phyloP scores from a whole-genome alignment of 1,284 basidiomycete genomes.

The Cutaneotrichosporon cavernicola region DNA sequence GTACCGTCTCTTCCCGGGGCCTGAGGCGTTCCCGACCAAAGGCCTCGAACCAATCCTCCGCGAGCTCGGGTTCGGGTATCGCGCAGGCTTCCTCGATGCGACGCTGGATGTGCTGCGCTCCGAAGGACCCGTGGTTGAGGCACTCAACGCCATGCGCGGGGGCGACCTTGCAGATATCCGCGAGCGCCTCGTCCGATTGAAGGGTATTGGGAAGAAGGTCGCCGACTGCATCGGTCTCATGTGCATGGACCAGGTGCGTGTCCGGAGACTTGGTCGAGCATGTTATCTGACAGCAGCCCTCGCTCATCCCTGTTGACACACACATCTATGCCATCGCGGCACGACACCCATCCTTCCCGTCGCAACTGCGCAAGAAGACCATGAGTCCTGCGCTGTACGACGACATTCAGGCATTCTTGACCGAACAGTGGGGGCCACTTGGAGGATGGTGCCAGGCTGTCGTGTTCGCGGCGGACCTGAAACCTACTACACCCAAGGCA shows the following conservation, averaged over 20 bases:
- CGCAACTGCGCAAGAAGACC: conserved; percentile 52
- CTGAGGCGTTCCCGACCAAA: conserved; percentile 61
- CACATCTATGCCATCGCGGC: conserved; percentile 84
- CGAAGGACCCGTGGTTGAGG: conserved; percentile 21
- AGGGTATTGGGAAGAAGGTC: conserved; percentile 93
- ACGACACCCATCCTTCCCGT: conserved; percentile 73
- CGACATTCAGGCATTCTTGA: conserved; percentile 67
- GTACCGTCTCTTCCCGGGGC: conserved; percentile 84
- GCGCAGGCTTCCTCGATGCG: conserved; percentile 82
- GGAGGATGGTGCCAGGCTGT: conserved; percentile 94
- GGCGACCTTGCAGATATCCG: conserved; percentile 50
- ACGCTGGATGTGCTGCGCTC: conserved; percentile 71
- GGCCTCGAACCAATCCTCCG: conserved; percentile 70
- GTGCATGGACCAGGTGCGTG: conserved; percentile 81
- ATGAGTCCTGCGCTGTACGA: conserved; percentile 79
- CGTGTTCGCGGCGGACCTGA: conserved; percentile 44
- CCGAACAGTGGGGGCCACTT: conserved; percentile 71
- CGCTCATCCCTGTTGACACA: conserved; percentile 87
- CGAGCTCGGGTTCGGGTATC: conserved; percentile 89
- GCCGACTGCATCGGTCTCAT: conserved; percentile 93
- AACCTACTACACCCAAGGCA: not conserved
- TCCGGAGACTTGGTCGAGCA: no score
- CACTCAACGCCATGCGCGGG: conserved; percentile 29
- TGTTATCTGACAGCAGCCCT: conserved; percentile 58
- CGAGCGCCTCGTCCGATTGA: conserved; percentile 70